Base-by-base conservation (phyloP, 345 rosid genomes). In the Linum tenue region DNA sequence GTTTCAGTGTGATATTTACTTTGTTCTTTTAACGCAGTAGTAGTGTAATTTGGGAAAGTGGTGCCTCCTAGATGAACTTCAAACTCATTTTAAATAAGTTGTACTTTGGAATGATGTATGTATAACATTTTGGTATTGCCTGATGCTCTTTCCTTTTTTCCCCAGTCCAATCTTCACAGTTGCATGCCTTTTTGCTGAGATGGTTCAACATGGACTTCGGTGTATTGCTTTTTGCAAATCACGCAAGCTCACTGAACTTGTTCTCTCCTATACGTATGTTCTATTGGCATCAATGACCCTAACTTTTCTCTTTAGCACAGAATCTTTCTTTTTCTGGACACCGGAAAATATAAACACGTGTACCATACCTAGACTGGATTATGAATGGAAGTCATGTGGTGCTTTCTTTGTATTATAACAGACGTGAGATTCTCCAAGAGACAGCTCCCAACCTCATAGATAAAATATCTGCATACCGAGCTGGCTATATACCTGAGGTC, bases 151-250 rank as follows among this genome's bases (percentile, higher is more conserved):
- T 65, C 22, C 64, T 56, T 11, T 43, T 70, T 56, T 68, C 67
- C 75, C 60, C 90, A 92, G 96, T 70, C 96, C 98, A 65, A 78
- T 84, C 65, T 81, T 81, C 59, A 94, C 88, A 76, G 80, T 88
- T 61, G 77, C 97, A 40, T 71, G 74, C 79, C 90, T 90, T 67
- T 86, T 90, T 40, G 94, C 96, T 11, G 98, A 92, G 83, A 88
- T 92, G 96, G 82, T 90, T 77, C 97, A 90, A 76, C 98, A 92
- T 80, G 97, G 94, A 66, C 85, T 90, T 66, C 92, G 94, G 17
- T 90, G 98, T 81, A 90, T 92, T 80, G 85, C 96, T 56, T 92
- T 92, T 57, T 92, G 98, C 65, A 79, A 75, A 67, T 90, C 98
- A 36, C 95, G 98, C 69, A 92, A 86, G 84, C 88, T 90, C 59